A percentile compares a stretch with the other conserved stretches of the same genome.
These are phyloP conservation scores for Pseudogymnoascus sp. DNA, from an alignment of 2,329 filamentous ascomycete genomes.

Conservation along the genomic window DNA sequence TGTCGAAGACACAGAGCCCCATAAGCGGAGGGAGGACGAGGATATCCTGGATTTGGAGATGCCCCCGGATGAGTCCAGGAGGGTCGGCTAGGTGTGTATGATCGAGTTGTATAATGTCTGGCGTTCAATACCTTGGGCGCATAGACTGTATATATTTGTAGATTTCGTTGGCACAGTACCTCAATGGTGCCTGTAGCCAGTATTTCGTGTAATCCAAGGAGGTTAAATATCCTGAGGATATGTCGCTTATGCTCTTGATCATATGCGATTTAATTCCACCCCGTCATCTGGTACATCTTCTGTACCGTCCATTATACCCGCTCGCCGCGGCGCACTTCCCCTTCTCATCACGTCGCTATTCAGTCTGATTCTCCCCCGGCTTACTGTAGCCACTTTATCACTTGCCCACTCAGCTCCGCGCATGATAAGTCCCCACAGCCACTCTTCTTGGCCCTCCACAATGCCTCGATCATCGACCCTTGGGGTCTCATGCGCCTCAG, in stretches of 20 bases:
- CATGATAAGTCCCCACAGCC: conserved; percentile 54
- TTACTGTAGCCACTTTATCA: conserved; percentile 44
- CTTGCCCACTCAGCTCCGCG: conserved; percentile 52
- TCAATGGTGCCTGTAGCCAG: not conserved
- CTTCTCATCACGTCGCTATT: conserved; percentile 23
- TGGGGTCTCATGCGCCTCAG: conserved; percentile 74
- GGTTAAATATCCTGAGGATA: not conserved
- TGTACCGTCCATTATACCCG: conserved; percentile 41
- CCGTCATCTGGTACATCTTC: conserved; percentile 41
- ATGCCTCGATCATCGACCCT: conserved; percentile 48
- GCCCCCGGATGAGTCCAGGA: not conserved
- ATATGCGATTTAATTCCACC: conserved; percentile 36
- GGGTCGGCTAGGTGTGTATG: not conserved
- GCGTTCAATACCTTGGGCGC: conserved; percentile 9
- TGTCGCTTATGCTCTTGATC: not conserved
- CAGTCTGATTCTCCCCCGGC: conserved; percentile 52
- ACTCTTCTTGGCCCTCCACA: conserved; percentile 57
- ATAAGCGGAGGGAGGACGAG: conserved; percentile 7
- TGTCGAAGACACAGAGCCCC: not conserved
- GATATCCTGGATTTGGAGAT: conserved; percentile 11
- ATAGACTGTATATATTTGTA: conserved; percentile 2
- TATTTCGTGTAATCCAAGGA: conserved; percentile 6
- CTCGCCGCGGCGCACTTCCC: conserved; percentile 23
- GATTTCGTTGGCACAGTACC: not conserved
- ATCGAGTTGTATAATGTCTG: not conserved